Percentiles rank a stretch among this genome's conserved stretches.
Conservation (phyloP, 2,329 filamentous ascomycete species). For the Fusarium siculi region DNA sequence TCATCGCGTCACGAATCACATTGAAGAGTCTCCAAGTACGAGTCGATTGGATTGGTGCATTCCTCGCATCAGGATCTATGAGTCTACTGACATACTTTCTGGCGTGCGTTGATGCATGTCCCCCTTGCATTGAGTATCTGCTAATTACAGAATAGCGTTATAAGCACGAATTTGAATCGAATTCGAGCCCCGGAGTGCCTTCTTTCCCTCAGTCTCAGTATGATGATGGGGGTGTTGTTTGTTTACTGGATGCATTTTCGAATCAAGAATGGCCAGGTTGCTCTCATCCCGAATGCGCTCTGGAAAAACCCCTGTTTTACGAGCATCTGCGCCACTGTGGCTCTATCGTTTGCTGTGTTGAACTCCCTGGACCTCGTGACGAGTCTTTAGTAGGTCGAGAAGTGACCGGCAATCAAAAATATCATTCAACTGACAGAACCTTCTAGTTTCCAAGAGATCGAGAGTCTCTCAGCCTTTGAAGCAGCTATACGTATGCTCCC, state of each 20-base stretch:
- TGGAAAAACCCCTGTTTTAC: constrained; percentile 69
- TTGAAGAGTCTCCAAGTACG: constrained; percentile 28
- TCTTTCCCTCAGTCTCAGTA: constrained; percentile 55
- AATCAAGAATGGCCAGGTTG: constrained; percentile 57
- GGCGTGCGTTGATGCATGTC: constrained; percentile 51
- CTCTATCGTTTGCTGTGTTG: constrained; percentile 57
- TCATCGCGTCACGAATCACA: constrained; percentile 38
- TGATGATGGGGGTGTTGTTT: constrained; percentile 58
- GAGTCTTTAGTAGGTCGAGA: constrained; percentile 57
- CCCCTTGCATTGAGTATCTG: not conserved
- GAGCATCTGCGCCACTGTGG: constrained; percentile 61
- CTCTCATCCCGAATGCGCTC: constrained; percentile 69
- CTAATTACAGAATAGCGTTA: not conserved
- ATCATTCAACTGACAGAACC: not conserved
- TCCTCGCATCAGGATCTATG: constrained; percentile 58
- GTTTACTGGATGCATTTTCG: constrained; percentile 63
- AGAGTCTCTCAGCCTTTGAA: constrained; percentile 55
- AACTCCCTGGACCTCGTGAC: constrained; percentile 59
- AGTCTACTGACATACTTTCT: constrained; percentile 62
- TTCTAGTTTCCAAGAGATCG: constrained; percentile 60
- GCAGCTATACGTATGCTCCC: constrained; percentile 57
- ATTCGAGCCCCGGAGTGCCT: constrained; percentile 57
- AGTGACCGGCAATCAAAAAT: not conserved
- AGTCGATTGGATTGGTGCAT: constrained; percentile 65
- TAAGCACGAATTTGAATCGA: constrained; percentile 52